These are phyloP conservation scores for Eucalyptus marginata DNA, from an alignment of 345 rosid species.

Conservation along the genomic window DNA sequence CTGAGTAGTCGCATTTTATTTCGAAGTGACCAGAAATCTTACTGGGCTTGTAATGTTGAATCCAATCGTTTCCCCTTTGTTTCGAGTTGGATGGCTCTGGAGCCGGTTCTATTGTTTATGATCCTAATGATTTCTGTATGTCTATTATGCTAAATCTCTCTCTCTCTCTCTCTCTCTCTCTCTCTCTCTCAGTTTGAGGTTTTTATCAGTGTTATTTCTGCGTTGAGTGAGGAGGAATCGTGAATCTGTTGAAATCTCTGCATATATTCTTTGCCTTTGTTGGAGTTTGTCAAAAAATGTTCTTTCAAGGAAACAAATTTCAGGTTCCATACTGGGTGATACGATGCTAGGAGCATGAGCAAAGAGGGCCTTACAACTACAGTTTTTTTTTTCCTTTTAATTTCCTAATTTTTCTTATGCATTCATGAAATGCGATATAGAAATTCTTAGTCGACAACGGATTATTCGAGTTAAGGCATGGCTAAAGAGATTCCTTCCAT, in stretches of 20 bases:
- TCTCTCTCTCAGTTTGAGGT: neutral
- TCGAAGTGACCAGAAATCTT: neutral
- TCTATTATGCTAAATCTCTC: neutral
- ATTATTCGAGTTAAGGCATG: neutral
- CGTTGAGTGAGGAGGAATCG: neutral
- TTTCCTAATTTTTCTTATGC: neutral
- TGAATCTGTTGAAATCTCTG: neutral
- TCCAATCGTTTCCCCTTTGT: neutral
- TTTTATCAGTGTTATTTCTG: neutral
- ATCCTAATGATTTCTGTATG: neutral
- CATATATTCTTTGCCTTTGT: neutral
- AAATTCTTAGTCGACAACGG: neutral
- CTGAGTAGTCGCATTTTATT: neutral
- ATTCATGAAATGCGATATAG: neutral
- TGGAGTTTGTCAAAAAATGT: neutral
- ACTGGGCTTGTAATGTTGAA: neutral
- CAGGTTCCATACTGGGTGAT: neutral
- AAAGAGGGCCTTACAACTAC: neutral
- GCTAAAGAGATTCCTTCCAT: neutral
- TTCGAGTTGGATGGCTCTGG: neutral
- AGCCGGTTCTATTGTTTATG: neutral
- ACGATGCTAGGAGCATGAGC: neutral
- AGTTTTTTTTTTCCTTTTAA: neutral
- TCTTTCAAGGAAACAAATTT: neutral
- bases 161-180: neutral